Conservation (phyloP, 2,329 filamentous ascomycete genomes). For the Apiospora arundinis region DNA sequence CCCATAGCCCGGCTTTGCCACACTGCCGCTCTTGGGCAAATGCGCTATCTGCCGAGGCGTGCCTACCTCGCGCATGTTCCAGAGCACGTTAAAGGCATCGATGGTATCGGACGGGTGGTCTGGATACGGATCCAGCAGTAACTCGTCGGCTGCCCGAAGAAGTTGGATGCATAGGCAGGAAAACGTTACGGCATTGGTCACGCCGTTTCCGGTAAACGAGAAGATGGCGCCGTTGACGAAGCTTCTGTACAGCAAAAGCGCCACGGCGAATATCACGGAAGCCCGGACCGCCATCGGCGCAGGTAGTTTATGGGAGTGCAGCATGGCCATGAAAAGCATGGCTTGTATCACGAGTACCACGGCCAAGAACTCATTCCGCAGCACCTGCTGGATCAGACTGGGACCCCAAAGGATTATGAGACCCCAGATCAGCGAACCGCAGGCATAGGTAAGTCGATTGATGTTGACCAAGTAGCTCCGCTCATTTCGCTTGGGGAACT, state of each 20-base stretch:
- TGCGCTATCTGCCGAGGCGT: neutral
- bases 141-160: neutral
- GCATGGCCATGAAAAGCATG: neutral
- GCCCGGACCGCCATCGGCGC: neutral
- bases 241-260: neutral
- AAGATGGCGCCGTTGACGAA: neutral
- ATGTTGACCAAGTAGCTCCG: neutral
- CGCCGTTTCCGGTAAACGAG: neutral
- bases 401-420: neutral
- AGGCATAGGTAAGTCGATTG: neutral
- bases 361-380: neutral
- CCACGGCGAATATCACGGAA: neutral
- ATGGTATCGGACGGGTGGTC: neutral
- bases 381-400: neutral
- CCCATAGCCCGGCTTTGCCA: neutral
- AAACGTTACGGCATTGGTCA: neutral
- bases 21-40: neutral
- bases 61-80: slow-evolving; percentile 12
- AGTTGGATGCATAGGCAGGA: neutral
- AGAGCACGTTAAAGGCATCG: slow-evolving; percentile 5
- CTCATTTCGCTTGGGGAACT: neutral
- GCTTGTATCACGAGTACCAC: neutral
- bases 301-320: neutral
- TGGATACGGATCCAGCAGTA: neutral
- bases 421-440: neutral